Conservation (phyloP, 768 basidiomycete species). For the Tulasnella sp. region DNA sequence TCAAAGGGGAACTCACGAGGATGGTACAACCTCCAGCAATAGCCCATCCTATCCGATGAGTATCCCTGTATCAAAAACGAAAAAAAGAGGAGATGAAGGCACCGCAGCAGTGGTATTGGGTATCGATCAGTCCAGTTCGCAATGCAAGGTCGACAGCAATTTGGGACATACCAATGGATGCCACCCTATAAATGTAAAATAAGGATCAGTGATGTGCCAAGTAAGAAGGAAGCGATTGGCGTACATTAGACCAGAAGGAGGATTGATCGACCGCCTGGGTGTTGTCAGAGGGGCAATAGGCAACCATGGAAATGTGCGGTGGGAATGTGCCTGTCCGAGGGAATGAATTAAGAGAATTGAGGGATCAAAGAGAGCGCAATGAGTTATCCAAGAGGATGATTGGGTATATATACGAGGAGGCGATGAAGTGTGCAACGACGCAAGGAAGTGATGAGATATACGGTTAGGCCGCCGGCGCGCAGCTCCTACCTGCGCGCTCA, state of each 20-base stretch:
- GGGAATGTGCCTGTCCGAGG: no score
- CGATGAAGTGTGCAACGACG: no score
- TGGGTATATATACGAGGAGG: no score
- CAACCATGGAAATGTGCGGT: background rate
- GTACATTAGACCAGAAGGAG: conserved; percentile 51
- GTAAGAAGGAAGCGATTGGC: conserved; percentile 22
- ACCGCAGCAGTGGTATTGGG: background rate
- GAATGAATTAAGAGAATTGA: no score
- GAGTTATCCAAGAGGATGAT: no score
- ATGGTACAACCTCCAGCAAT: conserved; percentile 52
- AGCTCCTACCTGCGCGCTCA: no score
- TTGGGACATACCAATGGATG: conserved; percentile 8
- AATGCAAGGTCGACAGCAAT: no score
- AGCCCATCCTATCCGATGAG: conserved; percentile 62
- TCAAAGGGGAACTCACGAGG: conserved; percentile 34
- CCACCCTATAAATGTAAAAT: background rate
- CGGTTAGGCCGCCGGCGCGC: no score
- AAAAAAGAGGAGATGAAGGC: background rate
- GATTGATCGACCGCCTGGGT: conserved; percentile 43
- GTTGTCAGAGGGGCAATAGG: conserved; percentile 29
- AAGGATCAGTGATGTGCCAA: background rate
- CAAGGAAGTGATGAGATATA: no score
- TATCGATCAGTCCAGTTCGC: background rate
- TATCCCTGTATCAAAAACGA: conserved; percentile 14
- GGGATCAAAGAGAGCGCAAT: no score